Percentiles rank a stretch among this genome's conserved stretches.
These are phyloP conservation scores for Ganoderma meredithae DNA, from an alignment of 1,284 basidiomycete genomes.

Conservation along the genomic window DNA sequence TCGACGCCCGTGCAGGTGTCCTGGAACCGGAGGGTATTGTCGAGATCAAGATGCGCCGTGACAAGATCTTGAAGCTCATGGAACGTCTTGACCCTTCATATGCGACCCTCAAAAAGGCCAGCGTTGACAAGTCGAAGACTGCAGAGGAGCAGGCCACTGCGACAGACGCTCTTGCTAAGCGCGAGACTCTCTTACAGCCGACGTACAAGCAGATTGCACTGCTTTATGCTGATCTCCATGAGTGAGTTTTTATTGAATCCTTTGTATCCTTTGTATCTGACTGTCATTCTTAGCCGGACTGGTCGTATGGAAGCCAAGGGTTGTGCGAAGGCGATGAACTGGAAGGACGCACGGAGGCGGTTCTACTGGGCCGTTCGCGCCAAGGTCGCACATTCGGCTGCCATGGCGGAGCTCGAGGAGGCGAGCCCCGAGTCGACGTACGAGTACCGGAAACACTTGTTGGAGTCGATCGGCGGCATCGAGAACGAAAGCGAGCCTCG, in stretches of 20 bases:
- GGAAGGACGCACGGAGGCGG: conserved; percentile 89
- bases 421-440: conserved; percentile 68
- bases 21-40: conserved; percentile 98
- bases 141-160: conserved; percentile 80
- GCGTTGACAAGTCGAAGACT: conserved; percentile 75
- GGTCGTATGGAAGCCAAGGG: conserved; percentile 99
- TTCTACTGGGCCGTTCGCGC: conserved; percentile 97
- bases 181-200: conserved; percentile 88
- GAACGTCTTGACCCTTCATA: conserved; percentile 92
- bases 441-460: conserved; percentile 65
- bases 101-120: conserved; percentile 81
- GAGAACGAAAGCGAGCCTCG: conserved; percentile 60
- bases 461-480: conserved; percentile 65
- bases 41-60: conserved; percentile 92
- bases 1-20: conserved; percentile 95
- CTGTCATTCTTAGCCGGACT: conserved; percentile 67
- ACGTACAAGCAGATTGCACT: conserved; percentile 95
- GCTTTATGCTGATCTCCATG: conserved; percentile 96
- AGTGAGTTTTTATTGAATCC: conserved; percentile 59
- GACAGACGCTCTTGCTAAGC: conserved; percentile 70
- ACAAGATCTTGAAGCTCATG: conserved; percentile 92
- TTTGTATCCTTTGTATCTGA: neutral
- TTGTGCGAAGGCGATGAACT: conserved; percentile 83
- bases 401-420: conserved; percentile 63
- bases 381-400: conserved; percentile 71